Base-by-base conservation (phyloP, 441 rosid genomes). In the Metrosideros polymorpha region DNA sequence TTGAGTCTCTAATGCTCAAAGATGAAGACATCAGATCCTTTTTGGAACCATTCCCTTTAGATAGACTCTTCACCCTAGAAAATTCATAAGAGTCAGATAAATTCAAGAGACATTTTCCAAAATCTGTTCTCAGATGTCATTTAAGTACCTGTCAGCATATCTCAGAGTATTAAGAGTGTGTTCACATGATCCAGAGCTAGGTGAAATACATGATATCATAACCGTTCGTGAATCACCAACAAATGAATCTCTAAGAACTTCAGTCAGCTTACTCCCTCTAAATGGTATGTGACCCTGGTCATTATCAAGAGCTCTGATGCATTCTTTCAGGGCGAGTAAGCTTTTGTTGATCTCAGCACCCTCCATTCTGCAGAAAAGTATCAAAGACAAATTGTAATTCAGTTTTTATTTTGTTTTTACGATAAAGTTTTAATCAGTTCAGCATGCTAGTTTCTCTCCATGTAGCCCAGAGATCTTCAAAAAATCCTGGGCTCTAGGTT, bases 281-380 rank as follows among this genome's bases (percentile, higher is more conserved):
- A 98, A 98, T 86, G 99, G 99, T 92, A 98, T 95, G 89, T 98
- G 99, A 88, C 96, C 95, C 92, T 95, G 98, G 90, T 98, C 99
- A 89, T 95, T 98, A 91, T 98, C 99, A 84, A 98, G 98, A 84
- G 99, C 99, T 89, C 99, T 95, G 59, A 98, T 96, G 91, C 99
- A 98, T 88, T 98, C 99, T 92, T 98, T 98, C 71, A 98, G 87
- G 71, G 99, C 99, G 88, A 98, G 97, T 87, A 98, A 93, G 91
- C 99, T 96, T 94, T 96, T 98, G 89, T 98, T 98, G 91, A 98
- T 98, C 91, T 96, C 99, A 25, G 99, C 99, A 83, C 99, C 99
- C 93, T 98, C 99, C 94, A 98, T 95, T 94, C 99, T 98, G 94
- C 89, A 86, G 3, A 43, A 25, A 49, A 25, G 45, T 52, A 39